Conservation (phyloP, 805 yeast species). For the Jamesozyma rosinii region DNA sequence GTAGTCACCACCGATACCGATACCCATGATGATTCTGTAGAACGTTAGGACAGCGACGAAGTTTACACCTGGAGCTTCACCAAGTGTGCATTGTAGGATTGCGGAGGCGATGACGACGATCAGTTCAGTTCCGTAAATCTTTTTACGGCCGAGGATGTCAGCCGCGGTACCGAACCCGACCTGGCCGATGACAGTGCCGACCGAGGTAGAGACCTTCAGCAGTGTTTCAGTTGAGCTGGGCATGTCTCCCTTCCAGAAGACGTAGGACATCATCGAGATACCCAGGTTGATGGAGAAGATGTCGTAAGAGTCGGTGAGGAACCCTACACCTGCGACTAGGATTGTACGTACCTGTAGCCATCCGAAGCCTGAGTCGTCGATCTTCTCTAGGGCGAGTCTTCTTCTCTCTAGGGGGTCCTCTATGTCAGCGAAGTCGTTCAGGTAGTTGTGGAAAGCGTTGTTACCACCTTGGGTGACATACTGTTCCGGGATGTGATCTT, state of each 20-base stretch:
- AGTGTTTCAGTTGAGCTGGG: slow-evolving; percentile 70
- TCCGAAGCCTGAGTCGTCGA: slow-evolving; percentile 69
- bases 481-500: slow-evolving; percentile 3
- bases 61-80: slow-evolving; percentile 59
- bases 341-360: slow-evolving; percentile 81
- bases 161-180: slow-evolving; percentile 74
- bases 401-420: slow-evolving; percentile 82
- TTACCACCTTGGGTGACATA: slow-evolving; percentile 60
- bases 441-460: slow-evolving; percentile 75
- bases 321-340: slow-evolving; percentile 86
- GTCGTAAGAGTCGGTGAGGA: slow-evolving; percentile 87
- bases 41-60: slow-evolving; percentile 67
- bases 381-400: slow-evolving; percentile 72
- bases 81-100: slow-evolving; percentile 65
- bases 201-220: slow-evolving; percentile 81
- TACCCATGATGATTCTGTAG: slow-evolving; percentile 83
- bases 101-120: slow-evolving; percentile 77
- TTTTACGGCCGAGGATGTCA: slow-evolving; percentile 77
- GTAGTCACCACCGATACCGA: slow-evolving; percentile 96
- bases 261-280: slow-evolving; percentile 67
- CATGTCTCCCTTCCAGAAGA: slow-evolving; percentile 50
- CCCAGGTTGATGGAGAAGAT: slow-evolving; percentile 84
- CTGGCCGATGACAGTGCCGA: slow-evolving; percentile 91
- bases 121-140: slow-evolving; percentile 77
- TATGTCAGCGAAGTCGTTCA: slow-evolving; percentile 71